Evolutionary conservation across 352 stramenopile genomes (phyloP).

Genomic region (Pythium periplocum): DNA sequence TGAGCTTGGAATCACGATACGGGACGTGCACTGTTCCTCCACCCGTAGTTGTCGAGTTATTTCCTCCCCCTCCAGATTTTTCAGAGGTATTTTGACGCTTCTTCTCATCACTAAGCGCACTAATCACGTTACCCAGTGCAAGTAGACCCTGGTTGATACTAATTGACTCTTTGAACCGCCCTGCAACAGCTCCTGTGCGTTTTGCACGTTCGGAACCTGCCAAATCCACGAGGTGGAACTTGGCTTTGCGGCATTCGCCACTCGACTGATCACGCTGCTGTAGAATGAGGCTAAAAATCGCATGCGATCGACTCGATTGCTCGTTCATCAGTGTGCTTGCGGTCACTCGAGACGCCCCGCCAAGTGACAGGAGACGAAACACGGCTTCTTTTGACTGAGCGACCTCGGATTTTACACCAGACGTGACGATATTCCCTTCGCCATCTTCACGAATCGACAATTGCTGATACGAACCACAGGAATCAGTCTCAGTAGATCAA

Average conservation of each 20-base stretch:
- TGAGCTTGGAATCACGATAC: conserved; percentile 91
- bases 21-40: conserved; percentile 64
- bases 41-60: conserved; percentile 5
- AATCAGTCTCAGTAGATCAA: not conserved
- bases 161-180: conserved; percentile 91
- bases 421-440: conserved; percentile 73
- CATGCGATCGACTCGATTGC: conserved; percentile 86
- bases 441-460: conserved; percentile 74
- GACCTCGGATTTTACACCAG: conserved; percentile 78
- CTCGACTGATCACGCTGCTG: conserved; percentile 52
- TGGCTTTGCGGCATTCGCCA: conserved; percentile 57
- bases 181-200: conserved; percentile 84
- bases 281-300: conserved; percentile 87
- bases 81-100: conserved; percentile 26
- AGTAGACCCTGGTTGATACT: conserved; percentile 95
- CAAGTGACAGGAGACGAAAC: conserved; percentile 74
- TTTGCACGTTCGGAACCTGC: conserved; percentile 94
- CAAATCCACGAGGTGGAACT: conserved; percentile 95
- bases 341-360: conserved; percentile 70
- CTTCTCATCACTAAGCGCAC: conserved; percentile 88
- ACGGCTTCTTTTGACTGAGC: conserved; percentile 77
- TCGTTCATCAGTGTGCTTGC: conserved; percentile 90
- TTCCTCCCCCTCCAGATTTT: conserved; percentile 1
- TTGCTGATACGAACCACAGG: conserved; percentile 24
- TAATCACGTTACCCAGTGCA: conserved; percentile 95